Evolutionary conservation across 169 alveolate genomes (phyloP).

Genomic region (Plasmodium sp.): DNA sequence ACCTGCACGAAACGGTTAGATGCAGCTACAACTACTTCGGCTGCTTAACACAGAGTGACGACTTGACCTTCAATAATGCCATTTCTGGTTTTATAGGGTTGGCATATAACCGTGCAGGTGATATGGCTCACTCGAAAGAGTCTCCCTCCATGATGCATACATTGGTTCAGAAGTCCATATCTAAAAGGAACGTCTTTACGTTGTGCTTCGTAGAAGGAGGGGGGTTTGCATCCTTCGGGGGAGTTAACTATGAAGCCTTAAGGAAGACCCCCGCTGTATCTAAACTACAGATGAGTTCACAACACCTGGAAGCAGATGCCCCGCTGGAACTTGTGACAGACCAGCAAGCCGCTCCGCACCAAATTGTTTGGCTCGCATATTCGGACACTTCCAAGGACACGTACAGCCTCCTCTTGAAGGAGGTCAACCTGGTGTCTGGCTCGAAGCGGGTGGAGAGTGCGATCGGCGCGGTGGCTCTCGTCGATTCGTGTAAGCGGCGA

Average conservation of each 20-base stretch:
- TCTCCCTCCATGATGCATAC: conserved; percentile 13
- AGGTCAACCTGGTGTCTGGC: neutral
- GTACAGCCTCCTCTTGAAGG: conserved; percentile 2
- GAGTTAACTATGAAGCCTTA: neutral
- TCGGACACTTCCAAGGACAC: neutral
- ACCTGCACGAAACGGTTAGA: neutral
- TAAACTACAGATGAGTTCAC: neutral
- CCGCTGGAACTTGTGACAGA: neutral
- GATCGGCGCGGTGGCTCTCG: neutral
- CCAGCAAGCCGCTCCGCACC: neutral
- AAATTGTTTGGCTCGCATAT: conserved; percentile 11
- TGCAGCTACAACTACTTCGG: conserved; percentile 8
- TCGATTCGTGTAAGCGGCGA: conserved; percentile 41
- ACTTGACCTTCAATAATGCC: conserved; percentile 10
- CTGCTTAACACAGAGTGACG: conserved; percentile 27
- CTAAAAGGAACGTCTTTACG: conserved; percentile 39
- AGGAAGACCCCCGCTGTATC: neutral
- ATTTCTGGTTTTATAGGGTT: conserved; percentile 55
- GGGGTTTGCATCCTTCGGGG: conserved; percentile 52
- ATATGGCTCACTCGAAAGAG: neutral
- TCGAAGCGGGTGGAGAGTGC: neutral
- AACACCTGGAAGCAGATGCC: neutral
- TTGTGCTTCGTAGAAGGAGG: conserved; percentile 36
- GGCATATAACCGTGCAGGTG: neutral
- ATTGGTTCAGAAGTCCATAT: conserved; percentile 1